These are phyloP conservation scores for Cornus kousa DNA, from an alignment of 148 eudicot species.

Conservation along the genomic window DNA sequence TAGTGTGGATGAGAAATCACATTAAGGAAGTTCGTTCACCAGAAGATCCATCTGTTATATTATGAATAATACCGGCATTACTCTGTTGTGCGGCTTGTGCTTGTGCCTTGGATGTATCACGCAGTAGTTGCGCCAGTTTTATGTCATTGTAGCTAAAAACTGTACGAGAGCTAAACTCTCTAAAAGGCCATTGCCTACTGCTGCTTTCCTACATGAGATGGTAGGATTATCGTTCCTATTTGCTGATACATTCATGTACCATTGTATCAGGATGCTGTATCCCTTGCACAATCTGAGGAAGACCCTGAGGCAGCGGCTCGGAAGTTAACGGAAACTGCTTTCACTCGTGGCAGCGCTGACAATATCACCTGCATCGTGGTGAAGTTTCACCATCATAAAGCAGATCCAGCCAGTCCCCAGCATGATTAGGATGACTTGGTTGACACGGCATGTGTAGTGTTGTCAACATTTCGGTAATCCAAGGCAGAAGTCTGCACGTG, in stretches of 20 bases:
- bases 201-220: background rate
- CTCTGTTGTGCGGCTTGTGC: too few relatives aligned
- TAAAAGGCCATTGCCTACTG: too few relatives aligned
- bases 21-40: too few relatives aligned
- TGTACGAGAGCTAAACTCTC: background rate
- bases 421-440: constrained; percentile 6
- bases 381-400: constrained; percentile 53
- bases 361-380: constrained; percentile 95
- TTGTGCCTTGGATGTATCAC: background rate
- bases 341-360: constrained; percentile 85
- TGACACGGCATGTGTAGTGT: background rate
- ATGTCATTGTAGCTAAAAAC: background rate
- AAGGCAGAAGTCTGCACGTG: constrained; percentile 12
- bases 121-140: too few relatives aligned
- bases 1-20: too few relatives aligned
- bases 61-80: background rate
- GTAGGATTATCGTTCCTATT: background rate
- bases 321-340: constrained; percentile 89
- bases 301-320: constrained; percentile 87
- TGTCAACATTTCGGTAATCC: background rate
- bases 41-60: too few relatives aligned
- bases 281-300: constrained; percentile 72
- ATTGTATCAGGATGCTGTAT: constrained; percentile 72
- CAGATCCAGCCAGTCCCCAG: constrained; percentile 12
- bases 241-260: background rate